Evolutionary conservation across 2,329 filamentous ascomycete species (phyloP), one percentile per base, ranked within the genome.

Genomic region (Exophiala sp.): DNA sequence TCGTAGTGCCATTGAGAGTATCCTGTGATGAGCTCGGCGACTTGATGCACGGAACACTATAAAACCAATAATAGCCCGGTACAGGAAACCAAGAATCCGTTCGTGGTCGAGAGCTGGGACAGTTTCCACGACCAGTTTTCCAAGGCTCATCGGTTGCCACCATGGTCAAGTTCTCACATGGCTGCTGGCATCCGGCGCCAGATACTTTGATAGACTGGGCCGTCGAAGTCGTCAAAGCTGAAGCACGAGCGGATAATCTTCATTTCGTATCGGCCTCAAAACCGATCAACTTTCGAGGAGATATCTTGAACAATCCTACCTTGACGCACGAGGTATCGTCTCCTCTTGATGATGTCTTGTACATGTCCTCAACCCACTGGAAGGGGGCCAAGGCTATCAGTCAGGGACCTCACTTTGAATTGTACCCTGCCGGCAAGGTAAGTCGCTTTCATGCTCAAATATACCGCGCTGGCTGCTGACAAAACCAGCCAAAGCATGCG

Each of bases 291-390:
- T 34, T 18, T 32, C 14, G n/a, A 19, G 42, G 42, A 16, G 42
- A 44, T 29, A 34, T 19, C 10, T 37, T 53, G 23, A 53, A 53
- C 41, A 35, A 21, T 2, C 43, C 43, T 22, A 45, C 50, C 13
- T 14, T 53, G 2, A 43, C 45, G 11, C 19, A 39, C 8, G 23
- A 27, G 2, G 18, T 53, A 4, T 16, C 43, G 10, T 35, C 45
- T 27, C 50, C 50, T 13, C n/a, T 41, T 5, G 45, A 53, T 16
- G 50, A 41, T 13, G 42, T 53, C 11, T 16, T 49, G 13, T 39
- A 39, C 16, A 32, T 24, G 8, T 44, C 2, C 14, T 53, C 43
- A 19, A 34, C 50, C 4, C 50, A 53, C 21, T 53, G 50, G 50
- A 43, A 19, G 2, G 50, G 45, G 10, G n/a, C 14, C 14, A 41